Conservation (phyloP, 2,329 filamentous ascomycete species). For the Phialophora tarda region DNA sequence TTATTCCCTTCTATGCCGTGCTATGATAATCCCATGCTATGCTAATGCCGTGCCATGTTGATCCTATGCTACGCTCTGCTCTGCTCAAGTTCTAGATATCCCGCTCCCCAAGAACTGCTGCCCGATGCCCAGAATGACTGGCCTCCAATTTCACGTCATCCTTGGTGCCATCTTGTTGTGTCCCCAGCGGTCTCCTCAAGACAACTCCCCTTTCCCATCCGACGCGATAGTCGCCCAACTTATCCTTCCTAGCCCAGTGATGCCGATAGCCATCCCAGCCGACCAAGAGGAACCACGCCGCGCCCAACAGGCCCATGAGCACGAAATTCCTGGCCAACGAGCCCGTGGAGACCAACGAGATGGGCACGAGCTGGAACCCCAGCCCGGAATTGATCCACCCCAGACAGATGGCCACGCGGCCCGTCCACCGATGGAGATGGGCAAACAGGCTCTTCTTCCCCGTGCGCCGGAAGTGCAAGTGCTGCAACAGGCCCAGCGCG, state of each 20-base stretch:
- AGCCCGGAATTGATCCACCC: conserved; percentile 63
- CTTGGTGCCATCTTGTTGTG: conserved; percentile 4
- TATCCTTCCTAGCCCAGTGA: conserved; percentile 22
- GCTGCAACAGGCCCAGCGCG: conserved; percentile 58
- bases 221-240: conserved; percentile 15
- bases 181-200: background rate
- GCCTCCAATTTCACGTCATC: background rate
- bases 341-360: conserved; percentile 13
- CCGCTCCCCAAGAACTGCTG: background rate
- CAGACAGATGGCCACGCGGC: conserved; percentile 57
- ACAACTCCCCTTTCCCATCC: conserved; percentile 18
- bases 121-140: background rate
- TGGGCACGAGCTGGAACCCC: conserved; percentile 55
- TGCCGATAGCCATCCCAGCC: conserved; percentile 17
- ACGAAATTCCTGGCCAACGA: conserved; percentile 24
- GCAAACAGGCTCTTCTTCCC: conserved; percentile 45
- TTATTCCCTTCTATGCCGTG: too few species aligned
- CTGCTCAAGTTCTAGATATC: background rate
- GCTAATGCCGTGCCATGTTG: background rate
- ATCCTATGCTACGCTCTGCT: too few species aligned
- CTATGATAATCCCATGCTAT: too few species aligned
- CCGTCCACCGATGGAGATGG: conserved; percentile 61
- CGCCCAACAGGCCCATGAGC: conserved; percentile 24
- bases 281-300: conserved; percentile 25
- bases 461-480: conserved; percentile 56